These are phyloP conservation scores for Balamuthia mandrillaris DNA, from an alignment of 208 protist genomes.

Conservation along the genomic window DNA sequence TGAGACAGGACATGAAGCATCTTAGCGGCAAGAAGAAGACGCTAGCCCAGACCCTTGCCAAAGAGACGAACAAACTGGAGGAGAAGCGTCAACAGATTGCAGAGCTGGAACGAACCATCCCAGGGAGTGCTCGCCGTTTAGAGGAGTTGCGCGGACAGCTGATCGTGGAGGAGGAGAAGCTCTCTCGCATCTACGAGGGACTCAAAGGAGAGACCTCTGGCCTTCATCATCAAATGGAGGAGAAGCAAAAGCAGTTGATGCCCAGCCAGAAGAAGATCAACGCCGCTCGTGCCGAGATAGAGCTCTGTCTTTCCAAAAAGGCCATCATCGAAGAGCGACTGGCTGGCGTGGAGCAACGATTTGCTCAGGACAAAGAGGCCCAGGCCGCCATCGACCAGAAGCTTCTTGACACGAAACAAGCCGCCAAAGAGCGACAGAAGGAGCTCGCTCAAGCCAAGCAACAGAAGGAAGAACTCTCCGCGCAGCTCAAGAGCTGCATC, in stretches of 20 bases:
- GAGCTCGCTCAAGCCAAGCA: neutral
- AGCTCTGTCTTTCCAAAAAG: constrained; percentile 59
- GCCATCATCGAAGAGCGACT: constrained; percentile 52
- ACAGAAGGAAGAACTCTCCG: neutral
- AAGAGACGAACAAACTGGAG: constrained; percentile 76
- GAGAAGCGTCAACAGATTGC: constrained; percentile 66
- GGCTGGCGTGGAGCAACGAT: constrained; percentile 29
- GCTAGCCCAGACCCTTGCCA: constrained; percentile 77
- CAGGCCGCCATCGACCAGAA: neutral
- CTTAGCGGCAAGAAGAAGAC: constrained; percentile 60
- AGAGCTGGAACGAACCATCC: constrained; percentile 70
- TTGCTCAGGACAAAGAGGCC: neutral
- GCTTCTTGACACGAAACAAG: neutral
- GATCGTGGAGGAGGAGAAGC: constrained; percentile 64
- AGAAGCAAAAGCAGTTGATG: constrained; percentile 81
- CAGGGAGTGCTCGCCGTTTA: constrained; percentile 63
- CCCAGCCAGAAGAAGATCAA: constrained; percentile 77
- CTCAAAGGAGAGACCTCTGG: constrained; percentile 71
- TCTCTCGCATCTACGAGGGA: constrained; percentile 69
- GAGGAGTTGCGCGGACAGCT: constrained; percentile 68
- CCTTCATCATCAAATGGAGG: constrained; percentile 86
- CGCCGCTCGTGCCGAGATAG: constrained; percentile 46
- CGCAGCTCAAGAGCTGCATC: neutral
- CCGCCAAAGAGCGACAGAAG: neutral
- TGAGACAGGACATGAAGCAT: constrained; percentile 70